Evolutionary conservation across 73 alveolate genomes (phyloP).

Genomic region (Strombidium stylifer): DNA sequence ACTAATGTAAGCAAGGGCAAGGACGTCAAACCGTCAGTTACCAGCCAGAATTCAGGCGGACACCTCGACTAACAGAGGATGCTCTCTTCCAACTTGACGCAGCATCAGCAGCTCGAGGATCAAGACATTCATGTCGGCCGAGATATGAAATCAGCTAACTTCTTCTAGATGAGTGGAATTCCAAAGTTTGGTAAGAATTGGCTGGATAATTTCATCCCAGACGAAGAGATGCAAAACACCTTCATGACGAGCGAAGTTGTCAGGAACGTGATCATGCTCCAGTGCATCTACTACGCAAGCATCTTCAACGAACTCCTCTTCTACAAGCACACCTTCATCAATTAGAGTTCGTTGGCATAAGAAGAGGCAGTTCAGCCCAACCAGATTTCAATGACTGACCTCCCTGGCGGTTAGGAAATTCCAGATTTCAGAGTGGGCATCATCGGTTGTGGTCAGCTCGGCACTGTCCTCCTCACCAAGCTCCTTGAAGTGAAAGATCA

Average conservation of each 20-base stretch:
- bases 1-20: not conserved
- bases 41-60: no score
- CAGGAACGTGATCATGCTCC: slow-evolving; percentile 54
- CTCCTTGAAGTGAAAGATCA: slow-evolving; percentile 32
- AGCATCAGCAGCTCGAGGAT: not conserved
- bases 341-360: not conserved
- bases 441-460: slow-evolving; percentile 68
- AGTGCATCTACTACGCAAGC: slow-evolving; percentile 43
- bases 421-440: slow-evolving; percentile 56
- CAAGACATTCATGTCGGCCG: slow-evolving; percentile 14
- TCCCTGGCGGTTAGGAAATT: no score
- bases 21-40: not conserved
- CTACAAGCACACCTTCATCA: slow-evolving; percentile 26
- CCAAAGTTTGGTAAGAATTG: slow-evolving; percentile 59
- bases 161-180: slow-evolving; percentile 59
- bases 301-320: slow-evolving; percentile 33
- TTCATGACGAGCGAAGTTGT: slow-evolving; percentile 56
- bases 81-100: no score
- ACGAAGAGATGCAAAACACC: slow-evolving; percentile 53
- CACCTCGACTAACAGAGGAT: no score
- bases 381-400: no score
- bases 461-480: slow-evolving; percentile 67
- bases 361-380: not conserved
- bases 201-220: slow-evolving; percentile 66
- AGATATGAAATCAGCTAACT: slow-evolving; percentile 43